Evolutionary conservation across 495 filamentous ascomycete species (phyloP).

Genomic region (Neurospora discreta): DNA sequence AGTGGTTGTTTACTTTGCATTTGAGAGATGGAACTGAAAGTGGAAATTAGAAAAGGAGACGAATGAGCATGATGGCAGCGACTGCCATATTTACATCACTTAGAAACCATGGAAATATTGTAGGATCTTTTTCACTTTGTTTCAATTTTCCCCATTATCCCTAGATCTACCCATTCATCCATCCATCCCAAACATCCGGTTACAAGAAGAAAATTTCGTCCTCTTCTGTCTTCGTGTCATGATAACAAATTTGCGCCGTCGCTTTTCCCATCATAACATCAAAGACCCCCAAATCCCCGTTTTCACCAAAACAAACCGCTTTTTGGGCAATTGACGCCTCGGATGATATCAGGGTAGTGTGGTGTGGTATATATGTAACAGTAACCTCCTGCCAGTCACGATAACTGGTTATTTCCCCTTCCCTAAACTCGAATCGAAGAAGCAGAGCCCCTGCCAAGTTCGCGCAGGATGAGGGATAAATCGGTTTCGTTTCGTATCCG

Average conservation of each 20-base stretch:
- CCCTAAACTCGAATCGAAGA: neutral
- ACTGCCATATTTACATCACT: neutral
- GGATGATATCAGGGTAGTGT: neutral
- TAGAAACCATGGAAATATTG: neutral
- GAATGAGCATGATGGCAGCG: neutral
- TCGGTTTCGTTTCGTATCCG: neutral
- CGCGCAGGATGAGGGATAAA: neutral
- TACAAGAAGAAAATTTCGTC: neutral
- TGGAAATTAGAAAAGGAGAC: neutral
- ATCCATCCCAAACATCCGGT: neutral
- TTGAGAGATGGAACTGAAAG: neutral
- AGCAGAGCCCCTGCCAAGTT: neutral
- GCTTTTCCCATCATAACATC: neutral
- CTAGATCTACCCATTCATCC: neutral
- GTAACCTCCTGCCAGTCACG: neutral
- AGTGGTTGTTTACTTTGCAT: neutral
- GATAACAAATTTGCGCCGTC: neutral
- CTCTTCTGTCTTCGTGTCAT: neutral
- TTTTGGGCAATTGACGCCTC: neutral
- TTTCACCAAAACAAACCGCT: neutral
- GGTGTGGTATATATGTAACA: neutral
- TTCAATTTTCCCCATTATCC: neutral
- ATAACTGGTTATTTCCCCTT: neutral
- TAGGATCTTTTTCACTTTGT: neutral
- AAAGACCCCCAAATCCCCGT: neutral